Evolutionary conservation across 1,139 yeast species (phyloP).

Genomic region (Wickerhamomyces sp.): DNA sequence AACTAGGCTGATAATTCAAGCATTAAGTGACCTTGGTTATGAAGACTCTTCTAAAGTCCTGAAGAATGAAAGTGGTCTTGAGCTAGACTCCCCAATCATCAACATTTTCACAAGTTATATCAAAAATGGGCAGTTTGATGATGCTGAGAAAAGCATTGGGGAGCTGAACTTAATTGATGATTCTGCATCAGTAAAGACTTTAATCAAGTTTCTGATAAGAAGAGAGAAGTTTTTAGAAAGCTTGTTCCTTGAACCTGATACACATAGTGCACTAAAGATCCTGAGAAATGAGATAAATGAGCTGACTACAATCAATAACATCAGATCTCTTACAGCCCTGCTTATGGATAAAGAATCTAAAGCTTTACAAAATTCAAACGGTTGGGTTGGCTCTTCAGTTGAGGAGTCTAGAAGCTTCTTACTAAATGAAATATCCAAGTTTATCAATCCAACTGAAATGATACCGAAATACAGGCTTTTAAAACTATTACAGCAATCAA

Average conservation of each 20-base stretch:
- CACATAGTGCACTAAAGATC: slow-evolving; percentile 37
- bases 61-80: slow-evolving; percentile 35
- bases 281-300: slow-evolving; percentile 36
- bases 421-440: slow-evolving; percentile 39
- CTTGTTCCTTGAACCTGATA: slow-evolving; percentile 29
- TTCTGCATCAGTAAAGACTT: slow-evolving; percentile 10
- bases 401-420: slow-evolving; percentile 38
- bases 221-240: slow-evolving; percentile 38
- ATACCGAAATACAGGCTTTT: slow-evolving; percentile 50
- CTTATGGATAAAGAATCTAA: slow-evolving; percentile 31
- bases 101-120: slow-evolving; percentile 36
- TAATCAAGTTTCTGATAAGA: slow-evolving; percentile 31
- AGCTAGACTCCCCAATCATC: slow-evolving; percentile 39
- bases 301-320: slow-evolving; percentile 25
- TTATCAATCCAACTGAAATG: slow-evolving; percentile 47
- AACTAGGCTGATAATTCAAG: slow-evolving; percentile 44
- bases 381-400: slow-evolving; percentile 34
- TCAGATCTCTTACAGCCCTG: slow-evolving; percentile 32
- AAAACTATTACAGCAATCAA: slow-evolving; percentile 47
- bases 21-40: slow-evolving; percentile 47
- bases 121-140: slow-evolving; percentile 38
- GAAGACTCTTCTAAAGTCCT: slow-evolving; percentile 33
- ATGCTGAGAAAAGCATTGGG: slow-evolving; percentile 33
- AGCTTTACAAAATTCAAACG: slow-evolving; percentile 19
- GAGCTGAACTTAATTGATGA: slow-evolving; percentile 25